Evolutionary conservation across 192 early-diverging fungal species (phyloP).

Genomic region (Coemansia sp.): DNA sequence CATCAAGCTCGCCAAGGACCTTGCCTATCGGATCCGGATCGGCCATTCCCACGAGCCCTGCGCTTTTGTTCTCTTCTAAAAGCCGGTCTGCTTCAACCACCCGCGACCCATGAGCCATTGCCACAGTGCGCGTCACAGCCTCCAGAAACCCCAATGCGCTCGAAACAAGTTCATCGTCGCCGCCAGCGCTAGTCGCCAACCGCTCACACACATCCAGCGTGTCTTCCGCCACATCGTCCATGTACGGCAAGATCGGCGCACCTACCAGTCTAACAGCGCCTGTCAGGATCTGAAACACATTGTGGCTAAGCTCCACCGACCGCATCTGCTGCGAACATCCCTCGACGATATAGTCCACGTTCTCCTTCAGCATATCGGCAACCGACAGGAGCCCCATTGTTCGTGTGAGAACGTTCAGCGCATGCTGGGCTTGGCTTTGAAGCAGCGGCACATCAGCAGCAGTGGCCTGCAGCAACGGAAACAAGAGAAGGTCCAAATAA

Average conservation of each 20-base stretch:
- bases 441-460: constrained; percentile 14
- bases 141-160: constrained; percentile 37
- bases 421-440: constrained; percentile 19
- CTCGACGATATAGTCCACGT: constrained; percentile 53
- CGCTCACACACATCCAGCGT: constrained; percentile 48
- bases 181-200: neutral
- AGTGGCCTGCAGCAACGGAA: constrained; percentile 39
- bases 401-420: constrained; percentile 20
- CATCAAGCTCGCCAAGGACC: constrained; percentile 30
- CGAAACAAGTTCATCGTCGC: neutral
- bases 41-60: neutral
- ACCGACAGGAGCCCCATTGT: constrained; percentile 9
- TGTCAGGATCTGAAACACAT: constrained; percentile 30
- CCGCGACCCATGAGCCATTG: neutral
- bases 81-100: neutral
- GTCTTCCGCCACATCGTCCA: constrained; percentile 52
- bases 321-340: constrained; percentile 43
- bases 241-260: constrained; percentile 30
- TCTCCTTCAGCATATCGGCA: constrained; percentile 29
- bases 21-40: constrained; percentile 28
- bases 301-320: constrained; percentile 29
- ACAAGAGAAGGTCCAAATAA: constrained; percentile 40
- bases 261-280: constrained; percentile 35
- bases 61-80: neutral
- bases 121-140: constrained; percentile 27